Evolutionary conservation across 768 basidiomycete species (phyloP).

Genomic region (Rhizopogon vesiculosus): DNA sequence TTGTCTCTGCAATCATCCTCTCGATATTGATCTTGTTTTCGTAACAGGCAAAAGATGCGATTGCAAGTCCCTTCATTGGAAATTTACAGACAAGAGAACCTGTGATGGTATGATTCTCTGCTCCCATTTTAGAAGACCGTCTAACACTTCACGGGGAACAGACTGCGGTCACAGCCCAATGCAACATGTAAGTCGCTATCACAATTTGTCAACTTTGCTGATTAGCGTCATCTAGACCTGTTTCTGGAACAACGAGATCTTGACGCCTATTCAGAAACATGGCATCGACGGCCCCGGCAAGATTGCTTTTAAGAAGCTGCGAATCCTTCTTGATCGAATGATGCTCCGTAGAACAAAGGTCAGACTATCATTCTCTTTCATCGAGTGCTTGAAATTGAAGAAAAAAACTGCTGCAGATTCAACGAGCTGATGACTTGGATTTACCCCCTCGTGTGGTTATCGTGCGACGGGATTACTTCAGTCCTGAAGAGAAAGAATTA

Average conservation of each 20-base stretch:
- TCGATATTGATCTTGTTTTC: slow-evolving; percentile 1
- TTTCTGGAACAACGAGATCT: slow-evolving; percentile 95
- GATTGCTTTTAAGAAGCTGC: slow-evolving; percentile 88
- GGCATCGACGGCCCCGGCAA: slow-evolving; percentile 80
- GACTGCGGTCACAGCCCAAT: slow-evolving; percentile 84
- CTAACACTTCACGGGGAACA: slow-evolving; percentile 21
- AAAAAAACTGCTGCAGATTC: slow-evolving; percentile 47
- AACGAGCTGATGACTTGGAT: slow-evolving; percentile 95
- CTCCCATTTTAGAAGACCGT: not conserved
- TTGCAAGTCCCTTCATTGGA: slow-evolving; percentile 96
- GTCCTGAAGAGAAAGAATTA: slow-evolving; percentile 94
- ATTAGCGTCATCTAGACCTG: slow-evolving; percentile 54
- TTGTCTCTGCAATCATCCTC: not conserved
- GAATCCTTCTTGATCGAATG: slow-evolving; percentile 85
- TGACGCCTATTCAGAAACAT: slow-evolving; percentile 92
- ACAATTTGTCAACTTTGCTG: not conserved
- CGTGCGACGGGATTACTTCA: slow-evolving; percentile 89
- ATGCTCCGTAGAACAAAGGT: slow-evolving; percentile 93
- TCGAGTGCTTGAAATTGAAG: not conserved
- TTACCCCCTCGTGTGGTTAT: slow-evolving; percentile 89
- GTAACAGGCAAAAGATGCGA: slow-evolving; percentile 76
- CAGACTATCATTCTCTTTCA: not conserved
- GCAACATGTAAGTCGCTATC: slow-evolving; percentile 56
- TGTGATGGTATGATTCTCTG: slow-evolving; percentile 64
- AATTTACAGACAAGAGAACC: slow-evolving; percentile 72